Percentiles rank a stretch among this genome's conserved stretches.
phyloP scores from a whole-genome alignment of 495 filamentous ascomycete species.

The Ascobolus immersus region DNA sequence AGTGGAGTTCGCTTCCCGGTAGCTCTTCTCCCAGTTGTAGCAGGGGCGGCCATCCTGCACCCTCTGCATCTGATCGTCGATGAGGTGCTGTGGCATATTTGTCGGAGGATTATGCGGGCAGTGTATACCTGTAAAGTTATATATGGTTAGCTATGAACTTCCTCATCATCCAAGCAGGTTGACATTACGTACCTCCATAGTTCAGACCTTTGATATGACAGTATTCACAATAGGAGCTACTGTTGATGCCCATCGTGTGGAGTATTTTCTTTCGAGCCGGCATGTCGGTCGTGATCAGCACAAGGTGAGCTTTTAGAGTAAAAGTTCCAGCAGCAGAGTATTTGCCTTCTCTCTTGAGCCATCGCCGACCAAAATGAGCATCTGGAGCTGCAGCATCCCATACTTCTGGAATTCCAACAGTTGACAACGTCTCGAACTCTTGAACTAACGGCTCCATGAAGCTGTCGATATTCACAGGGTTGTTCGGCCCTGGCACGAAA shows the following conservation, averaged over 20 bases:
- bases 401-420: not conserved
- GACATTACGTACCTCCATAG: not conserved
- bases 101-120: no score
- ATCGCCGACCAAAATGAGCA: no score
- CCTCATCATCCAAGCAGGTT: no score
- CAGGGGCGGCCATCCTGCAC: no score
- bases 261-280: slow-evolving; percentile 3
- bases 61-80: no score
- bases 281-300: slow-evolving; percentile 4
- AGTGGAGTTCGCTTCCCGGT: no score
- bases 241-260: slow-evolving; percentile 4
- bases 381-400: no score
- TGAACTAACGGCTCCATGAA: slow-evolving; percentile 4
- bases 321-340: not conserved
- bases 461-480: slow-evolving; percentile 4
- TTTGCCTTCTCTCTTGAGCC: no score
- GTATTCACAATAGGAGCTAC: slow-evolving; percentile 3
- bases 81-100: no score
- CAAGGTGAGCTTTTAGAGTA: slow-evolving; percentile 2
- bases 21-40: no score
- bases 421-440: slow-evolving; percentile 3
- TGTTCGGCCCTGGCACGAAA: slow-evolving; percentile 4
- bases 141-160: no score
- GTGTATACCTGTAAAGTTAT: no score
- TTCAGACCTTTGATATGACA: slow-evolving; percentile 1